Evolutionary conservation across 192 early-diverging fungal genomes (phyloP), one percentile per base, ranked within the genome.

Genomic region (Mortierella claussenii): DNA sequence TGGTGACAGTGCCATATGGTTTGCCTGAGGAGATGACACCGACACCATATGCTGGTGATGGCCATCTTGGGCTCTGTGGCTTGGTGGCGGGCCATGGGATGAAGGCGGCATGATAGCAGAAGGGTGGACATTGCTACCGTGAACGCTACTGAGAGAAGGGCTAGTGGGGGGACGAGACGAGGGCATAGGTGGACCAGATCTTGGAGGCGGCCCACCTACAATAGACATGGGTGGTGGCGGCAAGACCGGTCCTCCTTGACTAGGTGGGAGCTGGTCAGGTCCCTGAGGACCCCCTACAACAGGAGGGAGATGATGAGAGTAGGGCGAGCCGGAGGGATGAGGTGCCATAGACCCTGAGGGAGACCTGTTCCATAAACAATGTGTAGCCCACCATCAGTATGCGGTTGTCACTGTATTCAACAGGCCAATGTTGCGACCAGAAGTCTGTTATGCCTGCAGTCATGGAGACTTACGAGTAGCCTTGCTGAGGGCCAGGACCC

Each of bases 221-320:
- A 65, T 69, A 26, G 40, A 43, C 68, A 61, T 66, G 26, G 69
- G 68, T 65, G 78, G 69, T 21, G 76, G 74, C 3, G 82, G 82
- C 11, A 71, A 51, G 23, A 70, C 63, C 15, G 70, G 65, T 34
- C 60, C 58, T 28, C 55, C 54, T 54, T 62, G 68, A 20, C 42
- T 58, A 28, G 67, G 46, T 11, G 59, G 60, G 40, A 56, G 60
- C 27, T 75, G 65, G 37, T 55, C 60, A 36, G 69, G 50, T 49
- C 56, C 64, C 64, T 63, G 64, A 21, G 75, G 60, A 43, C 68
- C 64, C 21, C 69, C 65, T n/a, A 45, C 55, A 23, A 68, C 60
- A 30, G 80, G 67, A 23, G 71, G 66, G 21, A 78, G 80, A 81
- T 81, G 80, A 70, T 76, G 73, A 47, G 71, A 30, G 33, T 70